Evolutionary conservation across 495 filamentous ascomycete genomes (phyloP).

Genomic region (Cudoniella acicularis): DNA sequence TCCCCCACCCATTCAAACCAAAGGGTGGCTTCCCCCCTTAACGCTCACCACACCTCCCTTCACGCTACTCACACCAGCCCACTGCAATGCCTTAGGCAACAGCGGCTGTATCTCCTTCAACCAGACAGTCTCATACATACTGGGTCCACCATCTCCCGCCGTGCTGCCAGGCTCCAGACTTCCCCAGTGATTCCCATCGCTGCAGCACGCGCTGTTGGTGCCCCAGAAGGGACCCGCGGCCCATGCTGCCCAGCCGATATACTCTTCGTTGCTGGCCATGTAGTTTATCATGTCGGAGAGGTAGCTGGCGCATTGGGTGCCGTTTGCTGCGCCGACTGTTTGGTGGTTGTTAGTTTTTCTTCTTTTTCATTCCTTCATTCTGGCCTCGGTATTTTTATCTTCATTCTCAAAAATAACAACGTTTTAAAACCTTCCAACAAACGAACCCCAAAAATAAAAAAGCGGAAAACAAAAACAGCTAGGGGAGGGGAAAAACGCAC

Average conservation of each 20-base stretch:
- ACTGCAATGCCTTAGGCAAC: constrained; percentile 37
- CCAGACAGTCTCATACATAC: constrained; percentile 44
- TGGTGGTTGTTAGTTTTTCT: not conserved
- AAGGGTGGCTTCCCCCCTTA: too few relatives aligned
- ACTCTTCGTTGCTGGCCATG: constrained; percentile 44
- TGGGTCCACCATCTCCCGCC: constrained; percentile 38
- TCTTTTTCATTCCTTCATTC: not conserved
- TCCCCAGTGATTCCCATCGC: constrained; percentile 37
- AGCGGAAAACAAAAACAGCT: too few relatives aligned
- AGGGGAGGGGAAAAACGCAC: not conserved
- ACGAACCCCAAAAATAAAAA: too few relatives aligned
- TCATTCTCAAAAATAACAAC: too few relatives aligned
- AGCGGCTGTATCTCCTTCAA: constrained; percentile 39
- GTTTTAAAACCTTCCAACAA: too few relatives aligned
- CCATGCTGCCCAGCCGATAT: constrained; percentile 53
- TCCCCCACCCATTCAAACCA: too few relatives aligned
- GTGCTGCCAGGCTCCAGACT: constrained; percentile 44
- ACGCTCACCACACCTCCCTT: constrained; percentile 1
- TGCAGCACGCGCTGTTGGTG: constrained; percentile 42
- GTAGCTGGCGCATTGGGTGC: constrained; percentile 41
- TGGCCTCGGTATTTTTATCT: too few relatives aligned
- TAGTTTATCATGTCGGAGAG: constrained; percentile 43
- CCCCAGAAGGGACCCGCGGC: constrained; percentile 52
- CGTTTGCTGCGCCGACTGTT: constrained; percentile 41
- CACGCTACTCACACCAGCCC: not conserved